Percentiles rank a stretch among this genome's conserved stretches.
Conservation (phyloP, 495 filamentous ascomycete genomes). For the Terfezia claveryi region DNA sequence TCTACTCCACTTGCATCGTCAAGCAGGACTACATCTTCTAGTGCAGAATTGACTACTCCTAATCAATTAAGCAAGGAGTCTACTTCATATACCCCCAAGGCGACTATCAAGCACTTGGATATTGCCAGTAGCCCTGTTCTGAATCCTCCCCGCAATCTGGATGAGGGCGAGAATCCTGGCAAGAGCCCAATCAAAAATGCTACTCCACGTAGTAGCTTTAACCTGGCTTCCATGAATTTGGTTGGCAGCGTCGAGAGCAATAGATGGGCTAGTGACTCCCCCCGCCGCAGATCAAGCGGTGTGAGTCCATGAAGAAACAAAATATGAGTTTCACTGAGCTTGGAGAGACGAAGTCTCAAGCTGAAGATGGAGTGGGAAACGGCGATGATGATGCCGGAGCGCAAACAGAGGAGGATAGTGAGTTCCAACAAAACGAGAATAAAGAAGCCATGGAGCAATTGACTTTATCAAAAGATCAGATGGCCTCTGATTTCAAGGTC, state of each 20-base stretch:
- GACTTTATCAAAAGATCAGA: too few relatives aligned
- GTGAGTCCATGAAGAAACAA: not conserved
- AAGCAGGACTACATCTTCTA: too few relatives aligned
- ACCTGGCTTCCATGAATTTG: not conserved
- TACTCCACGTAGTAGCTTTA: not conserved
- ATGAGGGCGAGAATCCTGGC: not conserved
- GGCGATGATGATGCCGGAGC: too few relatives aligned
- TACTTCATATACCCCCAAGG: not conserved
- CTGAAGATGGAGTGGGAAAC: too few relatives aligned
- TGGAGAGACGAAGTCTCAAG: too few relatives aligned
- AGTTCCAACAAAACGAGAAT: too few relatives aligned
- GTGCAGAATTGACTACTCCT: too few relatives aligned
- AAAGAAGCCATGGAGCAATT: too few relatives aligned
- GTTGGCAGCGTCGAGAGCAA: not conserved
- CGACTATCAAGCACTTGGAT: not conserved
- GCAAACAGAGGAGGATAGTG: too few relatives aligned
- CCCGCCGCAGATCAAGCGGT: not conserved
- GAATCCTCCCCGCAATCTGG: not conserved
- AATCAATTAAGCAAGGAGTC: not conserved
- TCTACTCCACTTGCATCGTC: not conserved
- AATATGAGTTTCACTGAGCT: not conserved
- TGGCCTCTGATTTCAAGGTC: too few relatives aligned
- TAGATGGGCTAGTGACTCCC: not conserved
- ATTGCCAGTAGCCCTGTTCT: not conserved
- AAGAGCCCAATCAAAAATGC: not conserved